Evolutionary conservation across 441 rosid species (phyloP), one percentile per base, ranked within the genome.

Genomic region (Adansonia gregorii): DNA sequence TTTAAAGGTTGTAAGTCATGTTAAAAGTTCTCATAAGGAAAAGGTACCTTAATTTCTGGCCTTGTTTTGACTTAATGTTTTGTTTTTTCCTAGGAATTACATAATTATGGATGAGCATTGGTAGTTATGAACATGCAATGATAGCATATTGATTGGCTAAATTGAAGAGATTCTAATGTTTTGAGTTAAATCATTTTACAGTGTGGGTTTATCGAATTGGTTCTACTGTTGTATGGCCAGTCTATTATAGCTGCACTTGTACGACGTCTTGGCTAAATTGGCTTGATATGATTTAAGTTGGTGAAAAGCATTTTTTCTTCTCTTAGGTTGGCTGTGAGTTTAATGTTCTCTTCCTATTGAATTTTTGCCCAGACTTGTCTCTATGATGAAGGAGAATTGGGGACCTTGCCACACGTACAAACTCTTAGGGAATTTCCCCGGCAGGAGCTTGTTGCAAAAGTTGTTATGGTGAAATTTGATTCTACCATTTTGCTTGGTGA

Each of bases 391-490:
- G 82, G 69, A 70, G 90, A 81, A 76, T 71, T 67, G 10, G 88
- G 80, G 65, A 67, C 35, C 76, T 77, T 92, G 24, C 97, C 97
- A 3, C 67, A 75, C 19, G 35, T 90, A 75, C 97, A 90, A 83
- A 88, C 89, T 81, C 94, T 92, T 75, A 80, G 82, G 67, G 74
- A 78, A 27, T 82, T 89, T 83, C 90, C 93, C 0, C 83, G 77
- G 81, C 85, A 86, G 78, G 87, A 84, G 82, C 92, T 92, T 76
- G 71, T 70, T 74, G 87, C 74, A 55, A 92, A 88, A 88, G 87
- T 90, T 85, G 93, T 86, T 58, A 83, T 92, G 87, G 90, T 92
- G 81, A 90, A 94, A 77, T 89, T 92, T 81, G 97, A 92, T 79
- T 82, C 88, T 70, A 51, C 80, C 79, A 69, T 85, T 77, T 78